phyloP scores from a whole-genome alignment of 1,284 basidiomycete species.

The Naganishia cerealis region DNA sequence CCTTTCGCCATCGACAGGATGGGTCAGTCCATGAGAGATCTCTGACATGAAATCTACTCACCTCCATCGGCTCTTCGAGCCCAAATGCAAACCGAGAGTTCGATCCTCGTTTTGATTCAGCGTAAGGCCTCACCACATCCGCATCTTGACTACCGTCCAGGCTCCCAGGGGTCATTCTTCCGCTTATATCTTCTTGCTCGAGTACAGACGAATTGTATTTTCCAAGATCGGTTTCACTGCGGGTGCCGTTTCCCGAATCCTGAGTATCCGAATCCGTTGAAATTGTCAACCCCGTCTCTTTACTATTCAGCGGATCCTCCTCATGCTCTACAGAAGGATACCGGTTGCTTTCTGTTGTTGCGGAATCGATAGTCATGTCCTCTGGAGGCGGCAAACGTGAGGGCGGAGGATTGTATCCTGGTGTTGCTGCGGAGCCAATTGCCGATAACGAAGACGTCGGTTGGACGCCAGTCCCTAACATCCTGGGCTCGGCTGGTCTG shows the following conservation, averaged over 20 bases:
- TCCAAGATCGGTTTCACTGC: neutral
- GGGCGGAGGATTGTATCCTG: conserved; percentile 14
- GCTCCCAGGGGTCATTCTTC: neutral
- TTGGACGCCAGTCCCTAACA: neutral
- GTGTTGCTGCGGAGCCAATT: conserved; percentile 11
- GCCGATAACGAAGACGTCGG: conserved; percentile 3
- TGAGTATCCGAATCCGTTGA: neutral
- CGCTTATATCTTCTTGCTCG: neutral
- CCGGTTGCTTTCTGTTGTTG: conserved; percentile 4
- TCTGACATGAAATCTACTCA: neutral
- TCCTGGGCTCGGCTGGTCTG: neutral
- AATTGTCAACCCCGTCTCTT: conserved; percentile 2
- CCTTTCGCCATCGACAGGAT: neutral
- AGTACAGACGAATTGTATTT: neutral
- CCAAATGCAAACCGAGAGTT: conserved; percentile 16
- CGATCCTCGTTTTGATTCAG: neutral
- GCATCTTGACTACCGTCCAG: neutral
- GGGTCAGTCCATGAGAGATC: neutral
- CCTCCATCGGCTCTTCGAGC: conserved; percentile 19
- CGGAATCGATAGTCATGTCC: neutral
- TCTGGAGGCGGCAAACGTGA: conserved; percentile 3
- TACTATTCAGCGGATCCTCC: conserved; percentile 15
- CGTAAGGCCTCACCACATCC: conserved; percentile 5
- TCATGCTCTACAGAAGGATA: conserved; percentile 12
- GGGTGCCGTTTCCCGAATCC: neutral